Percentiles rank a stretch among this genome's conserved stretches.
Conservation (phyloP, 2,329 filamentous ascomycete species). For the Aspergillus versicolor region DNA sequence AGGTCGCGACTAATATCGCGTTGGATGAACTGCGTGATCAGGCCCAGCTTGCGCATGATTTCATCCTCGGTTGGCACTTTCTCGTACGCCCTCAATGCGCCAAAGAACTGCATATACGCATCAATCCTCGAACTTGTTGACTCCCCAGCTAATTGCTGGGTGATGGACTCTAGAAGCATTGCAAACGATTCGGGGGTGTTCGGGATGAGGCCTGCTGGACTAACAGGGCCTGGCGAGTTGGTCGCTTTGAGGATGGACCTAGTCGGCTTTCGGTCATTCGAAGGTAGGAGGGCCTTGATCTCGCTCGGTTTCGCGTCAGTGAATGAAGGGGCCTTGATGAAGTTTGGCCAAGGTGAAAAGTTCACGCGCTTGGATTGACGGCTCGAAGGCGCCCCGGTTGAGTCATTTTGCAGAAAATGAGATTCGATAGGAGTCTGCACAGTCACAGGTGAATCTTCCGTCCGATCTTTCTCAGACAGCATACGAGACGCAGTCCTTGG, state of each 20-base stretch:
- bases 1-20: slow-evolving; percentile 71
- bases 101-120: slow-evolving; percentile 78
- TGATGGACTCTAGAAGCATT: slow-evolving; percentile 80
- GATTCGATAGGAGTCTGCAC: slow-evolving; percentile 45
- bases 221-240: slow-evolving; percentile 41
- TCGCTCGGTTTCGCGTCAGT: slow-evolving; percentile 25
- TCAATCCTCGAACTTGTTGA: slow-evolving; percentile 74
- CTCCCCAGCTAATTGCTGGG: slow-evolving; percentile 74
- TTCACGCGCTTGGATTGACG: slow-evolving; percentile 58
- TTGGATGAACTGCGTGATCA: slow-evolving; percentile 78
- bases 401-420: slow-evolving; percentile 40
- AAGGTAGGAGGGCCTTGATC: slow-evolving; percentile 46
- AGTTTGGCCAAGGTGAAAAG: slow-evolving; percentile 60
- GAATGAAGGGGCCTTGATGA: slow-evolving; percentile 49
- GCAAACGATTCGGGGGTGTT: slow-evolving; percentile 61
- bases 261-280: slow-evolving; percentile 55
- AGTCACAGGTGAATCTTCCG: slow-evolving; percentile 33
- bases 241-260: slow-evolving; percentile 79
- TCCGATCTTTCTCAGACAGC: slow-evolving; percentile 36
- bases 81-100: slow-evolving; percentile 76
- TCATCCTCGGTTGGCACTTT: slow-evolving; percentile 74
- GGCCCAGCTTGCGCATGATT: slow-evolving; percentile 71
- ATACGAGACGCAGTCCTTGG: slow-evolving; percentile 44
- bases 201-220: slow-evolving; percentile 44
- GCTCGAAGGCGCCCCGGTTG: slow-evolving; percentile 36